Conservation (phyloP, 108 stramenopile genomes). For the Seminavis robusta region DNA sequence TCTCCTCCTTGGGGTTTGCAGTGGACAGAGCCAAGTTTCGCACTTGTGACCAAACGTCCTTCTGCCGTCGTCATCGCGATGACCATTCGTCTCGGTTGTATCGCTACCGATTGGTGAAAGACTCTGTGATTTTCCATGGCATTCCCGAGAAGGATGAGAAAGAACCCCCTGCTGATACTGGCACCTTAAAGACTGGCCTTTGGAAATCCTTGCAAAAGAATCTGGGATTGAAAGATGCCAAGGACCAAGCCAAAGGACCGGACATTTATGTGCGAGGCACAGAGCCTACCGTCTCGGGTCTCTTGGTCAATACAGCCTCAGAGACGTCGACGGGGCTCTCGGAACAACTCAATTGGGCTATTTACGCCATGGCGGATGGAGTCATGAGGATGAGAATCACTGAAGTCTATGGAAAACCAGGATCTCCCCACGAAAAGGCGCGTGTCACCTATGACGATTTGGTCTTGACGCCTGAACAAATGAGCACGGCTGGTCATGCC, state of each 20-base stretch:
- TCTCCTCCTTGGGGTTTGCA: constrained; percentile 28
- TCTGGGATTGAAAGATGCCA: constrained; percentile 11
- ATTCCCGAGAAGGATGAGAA: constrained; percentile 4
- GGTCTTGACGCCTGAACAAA: too few species aligned
- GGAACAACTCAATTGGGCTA: constrained; percentile 57
- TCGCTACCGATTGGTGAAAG: constrained; percentile 49
- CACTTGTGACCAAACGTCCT: constrained; percentile 94
- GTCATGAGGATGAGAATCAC: constrained; percentile 73
- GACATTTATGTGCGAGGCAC: constrained; percentile 65
- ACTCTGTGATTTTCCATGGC: constrained; percentile 57
- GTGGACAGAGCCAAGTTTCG: constrained; percentile 98
- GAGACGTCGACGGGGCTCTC: constrained; percentile 44
- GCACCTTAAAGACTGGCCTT: constrained; percentile 2
- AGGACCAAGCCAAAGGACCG: not conserved
- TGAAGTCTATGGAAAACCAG: constrained; percentile 51
- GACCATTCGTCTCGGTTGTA: constrained; percentile 46
- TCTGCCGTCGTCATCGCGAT: constrained; percentile 93
- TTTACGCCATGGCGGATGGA: constrained; percentile 73
- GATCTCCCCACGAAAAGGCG: constrained; percentile 36
- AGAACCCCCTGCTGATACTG: not conserved
- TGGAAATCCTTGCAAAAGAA: constrained; percentile 44
- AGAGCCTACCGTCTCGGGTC: constrained; percentile 62
- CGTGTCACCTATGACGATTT: constrained; percentile 84
- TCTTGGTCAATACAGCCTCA: constrained; percentile 44
- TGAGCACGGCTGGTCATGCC: too few species aligned